Conservation (phyloP, 2,329 filamentous ascomycete genomes). For the Venturia nashicola region DNA sequence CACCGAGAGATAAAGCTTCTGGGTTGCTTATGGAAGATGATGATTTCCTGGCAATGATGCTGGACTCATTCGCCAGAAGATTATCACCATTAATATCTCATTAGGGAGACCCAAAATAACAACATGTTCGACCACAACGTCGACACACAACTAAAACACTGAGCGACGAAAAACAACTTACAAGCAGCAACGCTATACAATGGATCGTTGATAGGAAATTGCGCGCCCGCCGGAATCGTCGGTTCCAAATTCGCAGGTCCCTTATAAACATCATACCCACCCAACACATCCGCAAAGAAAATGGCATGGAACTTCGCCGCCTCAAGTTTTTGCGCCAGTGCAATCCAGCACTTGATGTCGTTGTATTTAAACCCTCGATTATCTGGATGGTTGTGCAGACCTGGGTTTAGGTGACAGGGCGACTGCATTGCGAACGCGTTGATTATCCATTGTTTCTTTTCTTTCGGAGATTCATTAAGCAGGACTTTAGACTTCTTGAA, state of each 20-base stretch:
- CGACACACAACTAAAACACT: too few relatives aligned
- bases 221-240: conserved; percentile 29
- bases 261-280: conserved; percentile 8
- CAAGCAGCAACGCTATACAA: conserved; percentile 26
- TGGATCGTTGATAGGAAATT: conserved; percentile 13
- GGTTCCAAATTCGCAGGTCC: conserved; percentile 20
- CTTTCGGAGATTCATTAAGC: neutral
- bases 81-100: too few relatives aligned
- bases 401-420: neutral
- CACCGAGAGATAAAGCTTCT: too few relatives aligned
- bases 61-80: too few relatives aligned
- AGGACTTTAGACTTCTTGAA: neutral
- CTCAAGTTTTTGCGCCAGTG: conserved; percentile 35
- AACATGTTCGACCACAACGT: too few relatives aligned
- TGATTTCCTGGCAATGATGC: too few relatives aligned
- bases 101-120: too few relatives aligned
- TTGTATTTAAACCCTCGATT: neutral
- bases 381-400: conserved; percentile 4
- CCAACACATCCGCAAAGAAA: conserved; percentile 39
- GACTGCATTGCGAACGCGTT: neutral
- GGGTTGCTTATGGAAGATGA: too few relatives aligned
- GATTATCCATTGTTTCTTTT: conserved; percentile 3
- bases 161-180: too few relatives aligned
- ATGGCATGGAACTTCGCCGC: conserved; percentile 38
- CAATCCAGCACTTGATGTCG: conserved; percentile 27